Evolutionary conservation across 73 alveolate species (phyloP).

Genomic region (Tetrahymena thermophila): DNA sequence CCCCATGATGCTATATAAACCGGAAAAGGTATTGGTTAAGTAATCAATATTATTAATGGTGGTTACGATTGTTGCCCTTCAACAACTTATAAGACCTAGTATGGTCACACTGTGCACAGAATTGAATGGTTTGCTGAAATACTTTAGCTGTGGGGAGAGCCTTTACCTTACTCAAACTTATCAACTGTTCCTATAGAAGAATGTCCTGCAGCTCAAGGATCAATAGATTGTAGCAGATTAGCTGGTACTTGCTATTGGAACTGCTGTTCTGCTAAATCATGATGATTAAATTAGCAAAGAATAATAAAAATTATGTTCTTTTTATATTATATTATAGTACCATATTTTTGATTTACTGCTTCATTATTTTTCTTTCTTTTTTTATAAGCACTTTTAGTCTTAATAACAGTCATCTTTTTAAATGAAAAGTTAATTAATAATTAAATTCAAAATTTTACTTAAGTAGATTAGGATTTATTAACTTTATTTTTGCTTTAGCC

Average conservation of each 20-base stretch:
- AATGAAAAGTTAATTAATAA: too few relatives aligned
- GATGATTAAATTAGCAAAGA: neutral
- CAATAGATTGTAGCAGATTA: neutral
- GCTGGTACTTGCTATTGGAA: neutral
- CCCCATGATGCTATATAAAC: neutral
- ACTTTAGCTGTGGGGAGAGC: neutral
- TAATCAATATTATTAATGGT: neutral
- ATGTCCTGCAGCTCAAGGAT: neutral
- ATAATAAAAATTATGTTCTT: too few relatives aligned
- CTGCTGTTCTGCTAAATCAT: neutral
- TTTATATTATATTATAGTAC: neutral
- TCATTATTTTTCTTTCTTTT: too few relatives aligned
- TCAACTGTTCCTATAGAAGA: neutral
- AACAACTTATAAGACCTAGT: neutral
- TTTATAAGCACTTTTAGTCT: too few relatives aligned
- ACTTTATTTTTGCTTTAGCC: too few relatives aligned
- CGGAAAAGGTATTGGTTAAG: neutral
- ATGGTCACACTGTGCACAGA: neutral
- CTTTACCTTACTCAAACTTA: neutral
- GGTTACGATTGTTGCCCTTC: neutral
- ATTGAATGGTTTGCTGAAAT: neutral
- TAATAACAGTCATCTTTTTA: too few relatives aligned
- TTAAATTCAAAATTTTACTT: too few relatives aligned
- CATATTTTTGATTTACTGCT: neutral
- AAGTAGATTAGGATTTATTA: too few relatives aligned